phyloP scores from a whole-genome alignment of 768 basidiomycete genomes.

The Mycena rebaudengoi region DNA sequence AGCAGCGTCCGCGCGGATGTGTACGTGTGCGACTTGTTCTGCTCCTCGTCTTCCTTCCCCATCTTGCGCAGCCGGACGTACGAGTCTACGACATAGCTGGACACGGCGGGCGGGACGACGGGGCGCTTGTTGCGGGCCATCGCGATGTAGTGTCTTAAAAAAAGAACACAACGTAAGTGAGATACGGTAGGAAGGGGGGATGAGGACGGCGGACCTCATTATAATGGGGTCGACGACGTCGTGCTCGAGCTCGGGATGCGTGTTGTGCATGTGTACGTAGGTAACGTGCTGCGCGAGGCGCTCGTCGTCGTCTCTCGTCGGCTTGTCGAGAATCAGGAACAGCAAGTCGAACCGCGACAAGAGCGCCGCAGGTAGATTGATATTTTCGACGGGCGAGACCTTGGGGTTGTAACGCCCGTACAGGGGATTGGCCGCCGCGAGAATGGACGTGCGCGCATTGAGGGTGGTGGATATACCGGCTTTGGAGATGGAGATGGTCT shows the following conservation, averaged over 20 bases:
- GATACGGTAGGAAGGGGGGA: background rate
- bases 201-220: slow-evolving; percentile 72
- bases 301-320: slow-evolving; percentile 94
- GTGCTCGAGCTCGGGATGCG: slow-evolving; percentile 84
- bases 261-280: slow-evolving; percentile 96
- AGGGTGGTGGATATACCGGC: slow-evolving; percentile 98
- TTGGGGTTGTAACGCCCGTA: slow-evolving; percentile 99
- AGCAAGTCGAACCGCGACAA: slow-evolving; percentile 96
- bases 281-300: slow-evolving; percentile 97
- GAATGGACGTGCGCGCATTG: slow-evolving; percentile 96
- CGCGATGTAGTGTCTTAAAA: slow-evolving; percentile 90
- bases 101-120: slow-evolving; percentile 87
- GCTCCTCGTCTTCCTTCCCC: slow-evolving; percentile 88
- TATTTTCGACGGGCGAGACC: slow-evolving; percentile 97
- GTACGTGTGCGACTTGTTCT: slow-evolving; percentile 91
- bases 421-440: slow-evolving; percentile 97
- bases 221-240: slow-evolving; percentile 87
- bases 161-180: slow-evolving; percentile 7
- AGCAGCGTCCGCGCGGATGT: slow-evolving; percentile 96
- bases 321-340: slow-evolving; percentile 97
- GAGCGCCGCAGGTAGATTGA: slow-evolving; percentile 97
- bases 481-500: slow-evolving; percentile 99
- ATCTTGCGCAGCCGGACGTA: slow-evolving; percentile 95
- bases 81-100: slow-evolving; percentile 92
- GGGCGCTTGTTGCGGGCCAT: slow-evolving; percentile 89